These are phyloP conservation scores for Spongispora temasekensis DNA, from an alignment of 1,284 basidiomycete genomes.

Conservation along the genomic window DNA sequence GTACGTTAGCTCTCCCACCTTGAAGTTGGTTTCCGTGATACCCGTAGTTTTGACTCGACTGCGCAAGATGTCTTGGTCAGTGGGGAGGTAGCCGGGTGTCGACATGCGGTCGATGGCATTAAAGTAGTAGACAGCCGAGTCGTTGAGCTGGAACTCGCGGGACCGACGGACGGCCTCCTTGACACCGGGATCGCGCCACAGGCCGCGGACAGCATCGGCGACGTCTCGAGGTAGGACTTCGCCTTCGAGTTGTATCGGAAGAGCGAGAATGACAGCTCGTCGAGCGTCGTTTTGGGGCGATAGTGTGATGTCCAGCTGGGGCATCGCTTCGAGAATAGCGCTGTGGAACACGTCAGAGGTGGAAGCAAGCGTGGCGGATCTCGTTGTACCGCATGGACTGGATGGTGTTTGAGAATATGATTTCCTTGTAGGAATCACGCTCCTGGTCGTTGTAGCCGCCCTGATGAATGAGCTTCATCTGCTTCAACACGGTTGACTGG, in stretches of 20 bases:
- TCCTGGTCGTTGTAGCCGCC: constrained; percentile 91
- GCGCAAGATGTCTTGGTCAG: constrained; percentile 94
- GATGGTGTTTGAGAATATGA: constrained; percentile 95
- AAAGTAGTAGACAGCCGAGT: constrained; percentile 96
- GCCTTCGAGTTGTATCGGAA: constrained; percentile 85
- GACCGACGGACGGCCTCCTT: constrained; percentile 83
- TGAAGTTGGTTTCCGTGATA: constrained; percentile 94
- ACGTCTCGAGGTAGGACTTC: constrained; percentile 80
- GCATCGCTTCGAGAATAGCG: constrained; percentile 92
- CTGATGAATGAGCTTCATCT: constrained; percentile 95
- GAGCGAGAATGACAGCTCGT: constrained; percentile 74
- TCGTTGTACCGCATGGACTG: constrained; percentile 85
- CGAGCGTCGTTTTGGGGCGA: constrained; percentile 74
- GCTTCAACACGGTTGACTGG: constrained; percentile 90
- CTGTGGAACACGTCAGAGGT: constrained; percentile 36
- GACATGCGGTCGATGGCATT: constrained; percentile 88
- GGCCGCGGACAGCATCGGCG: constrained; percentile 76
- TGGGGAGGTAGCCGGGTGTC: constrained; percentile 75
- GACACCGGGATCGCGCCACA: constrained; percentile 91
- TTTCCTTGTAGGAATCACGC: constrained; percentile 95
- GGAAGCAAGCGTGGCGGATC: neutral
- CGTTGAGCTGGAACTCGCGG: constrained; percentile 96
- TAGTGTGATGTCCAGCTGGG: constrained; percentile 58
- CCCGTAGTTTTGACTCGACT: constrained; percentile 96
- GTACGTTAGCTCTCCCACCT: constrained; percentile 91